Conservation (phyloP, 2,329 filamentous ascomycete genomes). For the Aspergillus thermomutatus region DNA sequence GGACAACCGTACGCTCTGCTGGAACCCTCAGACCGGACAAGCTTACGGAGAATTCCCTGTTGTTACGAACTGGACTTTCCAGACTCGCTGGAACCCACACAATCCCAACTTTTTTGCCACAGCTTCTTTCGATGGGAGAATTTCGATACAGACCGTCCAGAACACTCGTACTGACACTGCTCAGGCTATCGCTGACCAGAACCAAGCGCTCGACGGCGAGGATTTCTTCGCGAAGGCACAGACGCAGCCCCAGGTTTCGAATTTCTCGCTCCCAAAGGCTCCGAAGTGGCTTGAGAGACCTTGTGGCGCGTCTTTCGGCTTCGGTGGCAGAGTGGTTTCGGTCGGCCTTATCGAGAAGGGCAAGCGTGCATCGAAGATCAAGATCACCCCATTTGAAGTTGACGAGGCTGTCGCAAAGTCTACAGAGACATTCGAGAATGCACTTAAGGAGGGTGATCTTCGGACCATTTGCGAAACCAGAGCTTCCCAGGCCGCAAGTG, state of each 20-base stretch:
- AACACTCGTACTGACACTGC: constrained; percentile 76
- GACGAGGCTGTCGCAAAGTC: constrained; percentile 81
- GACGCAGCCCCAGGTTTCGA: constrained; percentile 82
- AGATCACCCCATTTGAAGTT: constrained; percentile 82
- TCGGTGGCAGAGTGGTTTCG: constrained; percentile 91
- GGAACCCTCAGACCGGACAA: constrained; percentile 92
- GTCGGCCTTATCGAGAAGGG: constrained; percentile 57
- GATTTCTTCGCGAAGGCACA: constrained; percentile 97
- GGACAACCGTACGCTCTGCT: constrained; percentile 91
- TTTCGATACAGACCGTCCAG: constrained; percentile 87
- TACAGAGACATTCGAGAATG: constrained; percentile 81
- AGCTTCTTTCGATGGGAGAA: constrained; percentile 95
- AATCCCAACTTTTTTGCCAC: constrained; percentile 92
- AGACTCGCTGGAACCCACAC: constrained; percentile 87
- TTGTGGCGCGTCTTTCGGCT: constrained; percentile 84
- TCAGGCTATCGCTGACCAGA: constrained; percentile 61
- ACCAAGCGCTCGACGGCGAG: constrained; percentile 74
- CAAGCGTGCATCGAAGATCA: constrained; percentile 70
- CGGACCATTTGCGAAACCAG: constrained; percentile 75
- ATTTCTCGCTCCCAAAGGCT: constrained; percentile 80
- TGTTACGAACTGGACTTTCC: constrained; percentile 99
- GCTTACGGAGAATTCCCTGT: constrained; percentile 89
- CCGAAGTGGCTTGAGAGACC: constrained; percentile 89
- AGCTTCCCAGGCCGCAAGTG: constrained; percentile 69
- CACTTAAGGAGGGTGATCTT: constrained; percentile 74